Evolutionary conservation across 2,329 filamentous ascomycete genomes (phyloP), one percentile per base, ranked within the genome.

Genomic region (Aspergillus fischeri): DNA sequence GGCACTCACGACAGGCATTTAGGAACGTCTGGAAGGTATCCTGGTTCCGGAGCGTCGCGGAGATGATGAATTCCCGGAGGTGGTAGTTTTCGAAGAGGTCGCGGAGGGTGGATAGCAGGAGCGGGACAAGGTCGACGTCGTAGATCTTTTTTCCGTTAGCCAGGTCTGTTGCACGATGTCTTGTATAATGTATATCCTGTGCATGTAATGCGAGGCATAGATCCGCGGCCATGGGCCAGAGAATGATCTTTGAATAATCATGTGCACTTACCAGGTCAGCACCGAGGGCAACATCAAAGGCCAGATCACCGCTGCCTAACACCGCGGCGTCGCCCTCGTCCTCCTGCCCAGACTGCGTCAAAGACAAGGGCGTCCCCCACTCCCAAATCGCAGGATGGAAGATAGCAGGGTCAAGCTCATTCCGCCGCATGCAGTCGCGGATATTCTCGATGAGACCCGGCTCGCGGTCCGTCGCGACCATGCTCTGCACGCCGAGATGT

Each of bases 401-500:
- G 47, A 49, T 57, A 2, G 58, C 58, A 10, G 50, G 54, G 10
- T 66, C 58, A 20, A 70, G 55, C 11, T 63, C 55, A 63, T 78
- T 78, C 41, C 68, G 62, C 11, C 54, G 63, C 51, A 74, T 63
- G 62, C 77, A 78, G 17, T 67, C 65, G 49, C 69, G 65, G 50
- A 79, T 74, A 55, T 70, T 70, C 29, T 73, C 68, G 49, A 78
- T 71, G 29, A 79, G 64, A 29, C 70, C 68, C 1, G 65, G 68
- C 38, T 88, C 85, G 8, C 86, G 84, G 67, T 90, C 87, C 1
- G 86, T 89, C 3, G 81, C 78, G 11, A 84, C 78, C 10, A 88
- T 80, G 29, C 77, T 78, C 28, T 70, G 72, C 4, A 83, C 81
- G 49, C 73, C 73, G 1, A 89, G 77, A 65, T 83, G 75, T 59